phyloP scores from a whole-genome alignment of 2,329 filamentous ascomycete species.

The Stachybotrys chartarum region DNA sequence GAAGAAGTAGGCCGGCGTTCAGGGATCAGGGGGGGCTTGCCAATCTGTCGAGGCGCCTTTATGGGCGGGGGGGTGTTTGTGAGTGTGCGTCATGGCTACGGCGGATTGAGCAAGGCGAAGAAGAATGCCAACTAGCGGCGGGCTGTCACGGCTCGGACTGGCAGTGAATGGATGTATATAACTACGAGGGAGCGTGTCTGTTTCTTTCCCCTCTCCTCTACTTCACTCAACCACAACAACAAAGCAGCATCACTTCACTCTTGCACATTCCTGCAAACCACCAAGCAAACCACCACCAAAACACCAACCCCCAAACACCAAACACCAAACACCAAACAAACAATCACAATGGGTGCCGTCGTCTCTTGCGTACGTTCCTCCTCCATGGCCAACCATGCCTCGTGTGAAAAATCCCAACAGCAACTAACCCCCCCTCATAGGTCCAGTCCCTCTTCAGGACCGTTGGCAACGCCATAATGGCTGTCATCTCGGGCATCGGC shows the following conservation, averaged over 20 bases:
- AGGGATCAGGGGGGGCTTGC: too few relatives aligned
- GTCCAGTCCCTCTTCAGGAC: conserved; percentile 52
- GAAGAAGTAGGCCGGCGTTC: too few relatives aligned
- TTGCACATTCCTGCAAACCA: not conserved
- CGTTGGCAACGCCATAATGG: conserved; percentile 61
- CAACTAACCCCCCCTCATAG: conserved; percentile 27
- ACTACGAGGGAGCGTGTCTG: not conserved
- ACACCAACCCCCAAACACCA: conserved; percentile 6
- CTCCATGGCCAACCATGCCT: not conserved
- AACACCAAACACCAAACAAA: conserved; percentile 8
- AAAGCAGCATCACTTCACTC: conserved; percentile 1
- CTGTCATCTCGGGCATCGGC: conserved; percentile 60
- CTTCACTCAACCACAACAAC: conserved; percentile 4
- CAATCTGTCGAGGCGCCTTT: too few relatives aligned
- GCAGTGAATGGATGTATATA: conserved; percentile 3
- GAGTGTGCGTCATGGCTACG: too few relatives aligned
- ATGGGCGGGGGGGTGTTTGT: too few relatives aligned
- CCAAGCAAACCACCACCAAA: not conserved
- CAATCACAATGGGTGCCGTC: conserved; percentile 65
- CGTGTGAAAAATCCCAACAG: not conserved
- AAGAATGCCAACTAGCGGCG: too few relatives aligned
- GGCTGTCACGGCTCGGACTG: conserved; percentile 1
- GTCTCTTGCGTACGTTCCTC: conserved; percentile 66
- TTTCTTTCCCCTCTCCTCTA: not conserved
- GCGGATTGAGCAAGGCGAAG: too few relatives aligned